A percentile compares a stretch with the other conserved stretches of the same genome.
Evolutionary conservation across 257 asterid genomes (phyloP).

Genomic region (Solanum peruvianum): DNA sequence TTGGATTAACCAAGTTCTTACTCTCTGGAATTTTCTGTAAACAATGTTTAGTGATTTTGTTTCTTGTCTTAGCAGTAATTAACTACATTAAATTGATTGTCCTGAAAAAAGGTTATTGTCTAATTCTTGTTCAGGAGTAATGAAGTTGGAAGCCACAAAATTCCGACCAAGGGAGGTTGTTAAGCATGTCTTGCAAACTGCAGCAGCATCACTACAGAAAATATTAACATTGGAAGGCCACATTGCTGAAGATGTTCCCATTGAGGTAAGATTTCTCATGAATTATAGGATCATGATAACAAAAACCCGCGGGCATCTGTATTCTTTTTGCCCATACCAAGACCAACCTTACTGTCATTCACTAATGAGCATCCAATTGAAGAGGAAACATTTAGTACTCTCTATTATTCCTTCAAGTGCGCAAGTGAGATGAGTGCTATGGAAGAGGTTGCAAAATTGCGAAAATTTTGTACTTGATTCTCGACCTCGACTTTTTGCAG

Average conservation of each 20-base stretch:
- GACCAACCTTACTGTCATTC: neutral
- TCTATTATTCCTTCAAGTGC: neutral
- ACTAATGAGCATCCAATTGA: neutral
- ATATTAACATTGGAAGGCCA: slow-evolving; percentile 66
- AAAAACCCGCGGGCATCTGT: neutral
- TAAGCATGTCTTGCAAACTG: slow-evolving; percentile 85
- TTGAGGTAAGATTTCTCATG: slow-evolving; percentile 39
- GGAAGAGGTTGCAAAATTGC: neutral
- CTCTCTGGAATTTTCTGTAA: neutral
- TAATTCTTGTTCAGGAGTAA: slow-evolving; percentile 44
- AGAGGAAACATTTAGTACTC: neutral
- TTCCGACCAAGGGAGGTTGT: slow-evolving; percentile 92
- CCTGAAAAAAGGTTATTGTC: neutral
- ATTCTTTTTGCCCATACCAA: neutral
- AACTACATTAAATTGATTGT: neutral
- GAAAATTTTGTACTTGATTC: neutral
- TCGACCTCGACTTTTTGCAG: neutral
- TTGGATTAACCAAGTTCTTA: neutral
- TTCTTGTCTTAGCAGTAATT: neutral
- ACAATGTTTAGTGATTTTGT: neutral
- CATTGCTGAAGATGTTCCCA: slow-evolving; percentile 82
- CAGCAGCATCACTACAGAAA: slow-evolving; percentile 84
- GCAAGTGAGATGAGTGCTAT: neutral
- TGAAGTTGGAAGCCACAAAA: slow-evolving; percentile 86
- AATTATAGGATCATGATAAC: neutral